These are phyloP conservation scores for Spergularia bocconei DNA, from an alignment of 148 eudicot species.

Conservation along the genomic window DNA sequence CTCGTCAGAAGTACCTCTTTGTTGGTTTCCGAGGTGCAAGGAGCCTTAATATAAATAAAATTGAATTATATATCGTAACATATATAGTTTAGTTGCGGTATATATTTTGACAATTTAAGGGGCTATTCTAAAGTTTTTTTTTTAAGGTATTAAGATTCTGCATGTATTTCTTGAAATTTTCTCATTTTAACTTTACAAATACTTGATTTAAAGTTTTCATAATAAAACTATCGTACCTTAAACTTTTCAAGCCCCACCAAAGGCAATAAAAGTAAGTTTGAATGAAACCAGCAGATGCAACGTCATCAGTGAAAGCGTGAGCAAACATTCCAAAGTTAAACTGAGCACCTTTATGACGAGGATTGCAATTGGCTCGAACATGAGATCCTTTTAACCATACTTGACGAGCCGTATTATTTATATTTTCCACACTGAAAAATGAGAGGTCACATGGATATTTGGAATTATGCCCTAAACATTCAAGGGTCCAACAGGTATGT, in stretches of 20 bases:
- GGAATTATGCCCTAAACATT: constrained; percentile 45
- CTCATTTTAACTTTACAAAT: too few species aligned
- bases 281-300: constrained; percentile 48
- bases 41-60: too few species aligned
- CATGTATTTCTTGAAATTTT: too few species aligned
- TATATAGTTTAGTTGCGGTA: too few species aligned
- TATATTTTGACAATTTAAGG: too few species aligned
- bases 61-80: too few species aligned
- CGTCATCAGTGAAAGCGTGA: constrained; percentile 51
- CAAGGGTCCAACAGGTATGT: constrained; percentile 60
- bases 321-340: constrained; percentile 74
- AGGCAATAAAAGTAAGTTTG: constrained; percentile 75
- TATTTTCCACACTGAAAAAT: constrained; percentile 38
- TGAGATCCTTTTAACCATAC: constrained; percentile 45
- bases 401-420: constrained; percentile 23
- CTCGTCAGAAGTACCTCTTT: too few species aligned
- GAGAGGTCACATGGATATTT: constrained; percentile 35
- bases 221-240: constrained; percentile 40
- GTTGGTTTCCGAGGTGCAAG: too few species aligned
- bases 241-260: constrained; percentile 83
- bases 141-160: too few species aligned
- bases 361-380: constrained; percentile 51
- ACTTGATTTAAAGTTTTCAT: too few species aligned
- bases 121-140: too few species aligned
- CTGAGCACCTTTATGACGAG: constrained; percentile 18